Base-by-base conservation (phyloP, 345 rosid species). In the Pugionium cornutum region DNA sequence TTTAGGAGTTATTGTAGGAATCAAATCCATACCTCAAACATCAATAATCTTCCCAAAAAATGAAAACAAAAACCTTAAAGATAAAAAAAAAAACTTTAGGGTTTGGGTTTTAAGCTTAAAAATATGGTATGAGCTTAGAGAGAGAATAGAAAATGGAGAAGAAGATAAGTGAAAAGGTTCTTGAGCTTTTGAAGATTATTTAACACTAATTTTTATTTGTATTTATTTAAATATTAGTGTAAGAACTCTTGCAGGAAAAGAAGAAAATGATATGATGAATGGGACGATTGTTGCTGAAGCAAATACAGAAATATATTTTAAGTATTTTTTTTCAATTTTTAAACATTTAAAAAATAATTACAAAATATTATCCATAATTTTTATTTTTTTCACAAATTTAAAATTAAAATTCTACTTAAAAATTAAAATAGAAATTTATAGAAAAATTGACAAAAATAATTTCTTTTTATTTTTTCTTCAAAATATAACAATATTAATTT, bases 1-100 rank as follows among this genome's bases (percentile, higher is more conserved):
- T 79, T 77, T 82, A 1, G 81, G 68, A 29, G 72, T 54, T 42
- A 37, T 58, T 43, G 66, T 37, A 25, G 66, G 41, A 50, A 46
- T 48, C 60, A 82, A 66, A 73, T 82, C 67, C 58, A 88, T 86
- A 72, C 78, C 79, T 82, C 64, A 47, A 57, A 80, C 87, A 83
- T 85, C 69, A 74, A 80, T 62, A 69, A 59, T 33, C 44, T 31
- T 59, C 25, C 28, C 26, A 27, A 18, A 30, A 31, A 7, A n/a
- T 4, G 6, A 8, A 27, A 9, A 36, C 3, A 18, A 40, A n/a
- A 34, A 34, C 4, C 36, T 2, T 34, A 5, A 34, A 34, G 5
- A 2, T 2, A 34, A 54, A 5, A 6, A 30, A 48, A 3, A 7
- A 46, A 30, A 39, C 28, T 18, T 66, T 55, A 64, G 69, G 70